Evolutionary conservation across 805 yeast species (phyloP).

Genomic region (Candida saitoana): DNA sequence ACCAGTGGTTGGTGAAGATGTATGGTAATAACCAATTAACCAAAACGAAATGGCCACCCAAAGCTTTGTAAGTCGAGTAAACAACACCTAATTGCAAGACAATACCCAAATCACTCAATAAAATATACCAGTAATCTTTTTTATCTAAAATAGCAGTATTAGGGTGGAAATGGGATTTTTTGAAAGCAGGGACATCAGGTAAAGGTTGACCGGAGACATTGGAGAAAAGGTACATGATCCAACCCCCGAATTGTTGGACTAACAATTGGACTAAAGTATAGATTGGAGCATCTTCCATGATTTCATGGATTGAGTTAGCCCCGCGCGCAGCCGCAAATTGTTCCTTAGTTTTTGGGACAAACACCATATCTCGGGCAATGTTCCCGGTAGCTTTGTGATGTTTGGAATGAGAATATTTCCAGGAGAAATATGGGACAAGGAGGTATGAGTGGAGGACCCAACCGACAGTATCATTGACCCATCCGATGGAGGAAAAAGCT

Average conservation of each 20-base stretch:
- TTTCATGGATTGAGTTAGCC: conserved; percentile 44
- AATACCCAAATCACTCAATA: conserved; percentile 72
- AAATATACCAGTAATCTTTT: conserved; percentile 66
- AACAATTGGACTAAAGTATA: conserved; percentile 53
- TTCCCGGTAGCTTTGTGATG: conserved; percentile 92
- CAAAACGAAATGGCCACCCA: conserved; percentile 59
- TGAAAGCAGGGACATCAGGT: conserved; percentile 41
- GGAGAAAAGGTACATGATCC: conserved; percentile 60
- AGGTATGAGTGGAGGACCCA: conserved; percentile 78
- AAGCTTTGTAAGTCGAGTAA: conserved; percentile 56
- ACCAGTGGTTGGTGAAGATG: conserved; percentile 83
- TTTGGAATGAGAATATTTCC: conserved; percentile 81
- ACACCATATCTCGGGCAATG: conserved; percentile 77
- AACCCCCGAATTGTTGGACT: conserved; percentile 74
- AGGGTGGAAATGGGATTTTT: conserved; percentile 69
- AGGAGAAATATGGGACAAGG: conserved; percentile 81
- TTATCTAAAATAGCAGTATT: conserved; percentile 68
- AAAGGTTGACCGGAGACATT: conserved; percentile 76
- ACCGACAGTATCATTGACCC: conserved; percentile 75
- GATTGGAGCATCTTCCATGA: conserved; percentile 73
- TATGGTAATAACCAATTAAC: conserved; percentile 76
- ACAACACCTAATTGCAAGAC: conserved; percentile 47
- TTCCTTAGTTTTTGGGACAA: conserved; percentile 68
- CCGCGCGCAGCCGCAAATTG: conserved; percentile 41
- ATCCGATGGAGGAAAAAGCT: conserved; percentile 71